Percentiles rank a stretch among this genome's conserved stretches.
phyloP scores from a whole-genome alignment of 371 early-diverging fungal species.

The Gilbertella persicaria region DNA sequence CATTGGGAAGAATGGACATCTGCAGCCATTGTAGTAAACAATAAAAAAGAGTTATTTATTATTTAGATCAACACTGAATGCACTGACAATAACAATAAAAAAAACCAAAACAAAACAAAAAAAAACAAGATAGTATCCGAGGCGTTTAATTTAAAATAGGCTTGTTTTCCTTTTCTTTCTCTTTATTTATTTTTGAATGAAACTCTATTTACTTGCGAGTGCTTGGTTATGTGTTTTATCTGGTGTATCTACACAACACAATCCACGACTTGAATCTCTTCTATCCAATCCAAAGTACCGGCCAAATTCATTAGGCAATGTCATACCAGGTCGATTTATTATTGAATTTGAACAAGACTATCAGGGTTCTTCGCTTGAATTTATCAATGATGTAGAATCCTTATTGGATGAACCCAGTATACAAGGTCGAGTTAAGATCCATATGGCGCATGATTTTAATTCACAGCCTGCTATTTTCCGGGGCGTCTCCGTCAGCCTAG shows the following conservation, averaged over 20 bases:
- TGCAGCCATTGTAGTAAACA: constrained; percentile 21
- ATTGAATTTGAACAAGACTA: constrained; percentile 35
- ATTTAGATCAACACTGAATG: constrained; percentile 1
- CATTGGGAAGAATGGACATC: constrained; percentile 43
- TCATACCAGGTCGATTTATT: constrained; percentile 40
- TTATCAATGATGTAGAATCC: constrained; percentile 24
- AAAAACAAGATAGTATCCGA: constrained; percentile 4
- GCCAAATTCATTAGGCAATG: constrained; percentile 19
- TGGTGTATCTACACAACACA: background rate
- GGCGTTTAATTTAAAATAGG: constrained; percentile 1
- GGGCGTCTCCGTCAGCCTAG: constrained; percentile 35
- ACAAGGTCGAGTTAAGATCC: constrained; percentile 23
- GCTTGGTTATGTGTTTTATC: background rate
- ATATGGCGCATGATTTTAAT: constrained; percentile 29
- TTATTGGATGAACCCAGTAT: constrained; percentile 11
- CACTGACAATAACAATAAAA: too few species aligned
- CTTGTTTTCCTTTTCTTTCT: background rate
- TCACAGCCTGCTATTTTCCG: constrained; percentile 31
- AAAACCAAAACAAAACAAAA: too few species aligned
- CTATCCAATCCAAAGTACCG: constrained; percentile 21
- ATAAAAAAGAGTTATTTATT: constrained; percentile 7
- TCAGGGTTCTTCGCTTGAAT: constrained; percentile 23
- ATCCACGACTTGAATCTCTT: constrained; percentile 2
- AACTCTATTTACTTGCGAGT: background rate
- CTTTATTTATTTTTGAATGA: constrained; percentile 4